A percentile compares a stretch with the other conserved stretches of the same genome.
phyloP scores from a whole-genome alignment of 352 stramenopile species.

The Phytophthora nicotianae region DNA sequence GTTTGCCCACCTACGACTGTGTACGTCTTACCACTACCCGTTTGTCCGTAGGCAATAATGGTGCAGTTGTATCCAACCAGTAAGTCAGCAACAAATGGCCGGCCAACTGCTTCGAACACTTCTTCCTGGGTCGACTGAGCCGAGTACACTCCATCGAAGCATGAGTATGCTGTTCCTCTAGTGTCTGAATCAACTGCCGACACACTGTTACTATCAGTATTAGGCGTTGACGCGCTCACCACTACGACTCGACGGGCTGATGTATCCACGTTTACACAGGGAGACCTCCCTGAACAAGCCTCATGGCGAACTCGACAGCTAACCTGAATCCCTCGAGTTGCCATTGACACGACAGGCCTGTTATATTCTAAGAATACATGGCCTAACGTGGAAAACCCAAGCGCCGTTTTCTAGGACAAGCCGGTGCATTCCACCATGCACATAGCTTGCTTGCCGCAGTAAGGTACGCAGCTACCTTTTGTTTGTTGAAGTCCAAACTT shows the following conservation, averaged over 20 bases:
- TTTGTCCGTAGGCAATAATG: slow-evolving; percentile 76
- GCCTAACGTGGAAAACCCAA: too few relatives aligned
- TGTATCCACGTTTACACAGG: slow-evolving; percentile 20
- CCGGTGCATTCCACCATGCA: too few relatives aligned
- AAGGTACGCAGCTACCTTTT: too few relatives aligned
- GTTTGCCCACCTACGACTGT: slow-evolving; percentile 45
- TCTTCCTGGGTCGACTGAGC: slow-evolving; percentile 39
- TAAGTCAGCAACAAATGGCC: slow-evolving; percentile 56
- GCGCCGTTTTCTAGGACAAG: too few relatives aligned
- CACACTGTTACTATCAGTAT: too few relatives aligned
- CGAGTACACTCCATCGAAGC: slow-evolving; percentile 62
- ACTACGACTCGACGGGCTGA: slow-evolving; percentile 11
- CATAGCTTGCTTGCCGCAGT: too few relatives aligned
- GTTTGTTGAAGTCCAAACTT: too few relatives aligned
- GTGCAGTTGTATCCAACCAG: slow-evolving; percentile 74
- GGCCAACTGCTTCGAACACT: slow-evolving; percentile 53
- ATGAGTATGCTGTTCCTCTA: slow-evolving; percentile 21
- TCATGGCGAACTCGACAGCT: slow-evolving; percentile 62
- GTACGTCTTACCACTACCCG: slow-evolving; percentile 72
- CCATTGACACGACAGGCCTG: slow-evolving; percentile 24
- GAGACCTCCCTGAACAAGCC: neutral
- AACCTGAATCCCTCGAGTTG: slow-evolving; percentile 54
- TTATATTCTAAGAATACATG: neutral
- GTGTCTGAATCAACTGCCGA: neutral
- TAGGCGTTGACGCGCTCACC: neutral